These are phyloP conservation scores for Auxenochlorella pyrenoidosa DNA, from an alignment of 139 green algal species.

Conservation along the genomic window DNA sequence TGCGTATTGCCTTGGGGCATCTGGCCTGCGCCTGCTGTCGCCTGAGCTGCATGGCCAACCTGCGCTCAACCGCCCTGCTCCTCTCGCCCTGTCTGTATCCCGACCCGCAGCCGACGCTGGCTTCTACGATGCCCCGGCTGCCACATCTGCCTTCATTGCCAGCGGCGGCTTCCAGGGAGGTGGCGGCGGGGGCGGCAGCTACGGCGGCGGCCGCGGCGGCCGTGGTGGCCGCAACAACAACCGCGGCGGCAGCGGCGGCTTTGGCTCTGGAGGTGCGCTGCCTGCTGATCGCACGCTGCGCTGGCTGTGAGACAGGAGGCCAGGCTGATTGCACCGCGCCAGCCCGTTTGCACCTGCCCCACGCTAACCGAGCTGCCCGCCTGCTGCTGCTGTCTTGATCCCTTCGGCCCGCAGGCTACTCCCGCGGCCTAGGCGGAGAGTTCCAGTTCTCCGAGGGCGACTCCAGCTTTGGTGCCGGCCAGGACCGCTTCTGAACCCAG, in stretches of 20 bases:
- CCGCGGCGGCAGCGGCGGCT: neutral
- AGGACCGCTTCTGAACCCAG: constrained; percentile 44
- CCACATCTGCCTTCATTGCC: constrained; percentile 32
- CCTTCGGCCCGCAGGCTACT: neutral
- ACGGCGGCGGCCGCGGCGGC: neutral
- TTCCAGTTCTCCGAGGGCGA: constrained; percentile 33
- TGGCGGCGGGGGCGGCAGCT: neutral
- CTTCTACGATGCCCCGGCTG: constrained; percentile 34
- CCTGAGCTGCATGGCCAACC: neutral
- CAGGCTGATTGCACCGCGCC: neutral
- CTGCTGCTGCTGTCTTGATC: neutral
- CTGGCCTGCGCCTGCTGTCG: neutral
- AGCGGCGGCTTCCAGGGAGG: constrained; percentile 41
- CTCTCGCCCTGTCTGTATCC: too few species aligned
- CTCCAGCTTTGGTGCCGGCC: constrained; percentile 6
- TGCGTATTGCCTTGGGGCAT: neutral
- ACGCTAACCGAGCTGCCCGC: too few species aligned
- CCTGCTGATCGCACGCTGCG: neutral
- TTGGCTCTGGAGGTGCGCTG: neutral
- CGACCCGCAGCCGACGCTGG: constrained; percentile 2
- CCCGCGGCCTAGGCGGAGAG: constrained; percentile 39
- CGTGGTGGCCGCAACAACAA: neutral
- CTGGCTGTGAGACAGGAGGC: neutral
- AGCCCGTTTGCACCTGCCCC: neutral
- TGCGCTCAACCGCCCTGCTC: too few species aligned